Evolutionary conservation across 1,139 yeast genomes (phyloP).

Genomic region (Magnusiomyces fungicola): DNA sequence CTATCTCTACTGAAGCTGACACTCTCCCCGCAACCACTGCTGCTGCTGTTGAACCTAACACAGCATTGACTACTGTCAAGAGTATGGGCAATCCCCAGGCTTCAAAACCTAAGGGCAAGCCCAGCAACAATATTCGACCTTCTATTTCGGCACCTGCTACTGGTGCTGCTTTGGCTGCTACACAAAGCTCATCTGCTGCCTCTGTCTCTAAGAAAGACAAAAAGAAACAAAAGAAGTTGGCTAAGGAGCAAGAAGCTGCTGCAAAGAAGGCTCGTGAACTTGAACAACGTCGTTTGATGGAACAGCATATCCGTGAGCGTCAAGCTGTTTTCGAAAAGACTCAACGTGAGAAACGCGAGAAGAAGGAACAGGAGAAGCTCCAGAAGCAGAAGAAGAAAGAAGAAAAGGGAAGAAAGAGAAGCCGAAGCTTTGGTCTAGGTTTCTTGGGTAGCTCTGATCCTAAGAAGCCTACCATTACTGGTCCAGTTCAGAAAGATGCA

Average conservation of each 20-base stretch:
- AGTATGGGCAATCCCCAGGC: too few species aligned
- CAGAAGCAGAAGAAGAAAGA: neutral
- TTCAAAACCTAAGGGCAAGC: too few species aligned
- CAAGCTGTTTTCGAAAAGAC: neutral
- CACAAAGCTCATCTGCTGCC: neutral
- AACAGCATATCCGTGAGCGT: neutral
- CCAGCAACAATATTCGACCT: neutral
- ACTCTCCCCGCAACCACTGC: too few species aligned
- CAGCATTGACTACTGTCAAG: too few species aligned
- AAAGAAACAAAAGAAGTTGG: neutral
- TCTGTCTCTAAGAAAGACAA: neutral
- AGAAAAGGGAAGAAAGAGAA: neutral
- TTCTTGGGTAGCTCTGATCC: neutral
- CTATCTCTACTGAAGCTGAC: too few species aligned
- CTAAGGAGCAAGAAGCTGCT: neutral
- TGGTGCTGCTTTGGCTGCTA: neutral
- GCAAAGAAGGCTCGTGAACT: neutral
- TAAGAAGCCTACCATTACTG: too few species aligned
- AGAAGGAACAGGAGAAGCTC: neutral
- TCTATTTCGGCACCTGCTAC: slow-evolving; percentile 1
- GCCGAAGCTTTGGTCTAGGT: neutral
- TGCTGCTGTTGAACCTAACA: too few species aligned
- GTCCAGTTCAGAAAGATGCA: too few species aligned
- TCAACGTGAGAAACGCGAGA: neutral
- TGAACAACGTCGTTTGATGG: too few species aligned